Evolutionary conservation across 768 basidiomycete genomes (phyloP), one percentile per base, ranked within the genome.

Genomic region (Tulasnella sp.): DNA sequence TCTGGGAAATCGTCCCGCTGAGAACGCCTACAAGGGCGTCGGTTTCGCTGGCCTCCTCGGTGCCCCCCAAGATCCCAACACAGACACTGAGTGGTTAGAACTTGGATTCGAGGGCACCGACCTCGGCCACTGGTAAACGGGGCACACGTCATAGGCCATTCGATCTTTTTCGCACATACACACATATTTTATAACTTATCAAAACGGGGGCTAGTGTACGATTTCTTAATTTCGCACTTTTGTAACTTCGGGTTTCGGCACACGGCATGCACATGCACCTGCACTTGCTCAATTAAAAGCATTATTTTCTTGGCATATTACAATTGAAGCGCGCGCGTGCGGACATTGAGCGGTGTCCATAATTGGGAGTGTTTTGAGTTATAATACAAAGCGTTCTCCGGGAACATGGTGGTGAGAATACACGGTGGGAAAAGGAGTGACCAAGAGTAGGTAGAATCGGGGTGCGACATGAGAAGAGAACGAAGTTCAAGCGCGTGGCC

Each of bases 31-130:
- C 61, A 57, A 71, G 18, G 42, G 40, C 40, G 57, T 69, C 5
- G 76, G 76, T 18, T 77, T 77, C 76, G 69, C 70, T 26, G 76
- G 76, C 32, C 61, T 77, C 13, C 37, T 77, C n/a, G 76, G 67
- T 6, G 69, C 32, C 29, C 29, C 76, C 35, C 37, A 29, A 39
- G 76, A 77, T 20, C 37, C 37, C 23, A 67, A 77, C 37, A 37
- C 26, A 18, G 76, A 77, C 48, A 39, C 20, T 4, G 76, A 77
- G 29, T 77, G 77, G 77, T 26, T 77, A 39, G 77, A 77, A 26
- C 40, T 77, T n/a, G 77, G 77, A 18, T 77, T 77, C 44, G 69
- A 77, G 3, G 51, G 70, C 15, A 71, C 77, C 42, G 77, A 77
- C 46, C 15, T 72, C 15, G 77, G 77, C 6, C 77, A 77, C 39